Percentiles rank a stretch among this genome's conserved stretches.
These are phyloP conservation scores for Rosa hybrid DNA, from an alignment of 331 rosid genomes.

Conservation along the genomic window DNA sequence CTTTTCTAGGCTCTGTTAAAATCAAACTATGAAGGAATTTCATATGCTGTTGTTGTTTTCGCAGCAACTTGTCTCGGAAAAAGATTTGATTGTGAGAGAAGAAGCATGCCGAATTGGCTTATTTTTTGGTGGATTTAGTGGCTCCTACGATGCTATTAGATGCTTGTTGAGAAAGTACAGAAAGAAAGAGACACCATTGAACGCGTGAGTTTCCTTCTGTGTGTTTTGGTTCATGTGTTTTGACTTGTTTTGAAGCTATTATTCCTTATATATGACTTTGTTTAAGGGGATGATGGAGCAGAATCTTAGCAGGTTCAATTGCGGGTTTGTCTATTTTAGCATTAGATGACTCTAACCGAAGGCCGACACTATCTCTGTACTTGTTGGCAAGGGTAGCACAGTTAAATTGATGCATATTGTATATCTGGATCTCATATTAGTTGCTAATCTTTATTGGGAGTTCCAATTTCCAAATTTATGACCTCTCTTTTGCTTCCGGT, in stretches of 20 bases:
- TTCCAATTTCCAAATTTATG: constrained; percentile 21
- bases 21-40: not conserved
- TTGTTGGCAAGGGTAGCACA: constrained; percentile 89
- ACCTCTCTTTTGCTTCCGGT: constrained; percentile 46
- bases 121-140: constrained; percentile 93
- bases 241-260: constrained; percentile 30
- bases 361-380: constrained; percentile 85
- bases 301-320: constrained; percentile 92
- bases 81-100: constrained; percentile 91
- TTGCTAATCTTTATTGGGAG: not conserved
- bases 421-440: not conserved
- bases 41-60: constrained; percentile 16
- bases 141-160: constrained; percentile 89
- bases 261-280: constrained; percentile 57
- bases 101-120: constrained; percentile 95
- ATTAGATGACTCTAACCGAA: constrained; percentile 75
- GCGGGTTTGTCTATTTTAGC: constrained; percentile 92
- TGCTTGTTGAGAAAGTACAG: constrained; percentile 80
- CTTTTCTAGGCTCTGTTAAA: no score
- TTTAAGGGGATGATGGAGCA: constrained; percentile 90
- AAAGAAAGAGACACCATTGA: constrained; percentile 77
- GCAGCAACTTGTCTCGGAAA: constrained; percentile 97
- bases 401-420: constrained; percentile 33
- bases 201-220: constrained; percentile 62
- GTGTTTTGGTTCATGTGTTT: constrained; percentile 10